These are phyloP conservation scores for Petunia axillaris DNA, from an alignment of 257 asterid species.

Conservation along the genomic window DNA sequence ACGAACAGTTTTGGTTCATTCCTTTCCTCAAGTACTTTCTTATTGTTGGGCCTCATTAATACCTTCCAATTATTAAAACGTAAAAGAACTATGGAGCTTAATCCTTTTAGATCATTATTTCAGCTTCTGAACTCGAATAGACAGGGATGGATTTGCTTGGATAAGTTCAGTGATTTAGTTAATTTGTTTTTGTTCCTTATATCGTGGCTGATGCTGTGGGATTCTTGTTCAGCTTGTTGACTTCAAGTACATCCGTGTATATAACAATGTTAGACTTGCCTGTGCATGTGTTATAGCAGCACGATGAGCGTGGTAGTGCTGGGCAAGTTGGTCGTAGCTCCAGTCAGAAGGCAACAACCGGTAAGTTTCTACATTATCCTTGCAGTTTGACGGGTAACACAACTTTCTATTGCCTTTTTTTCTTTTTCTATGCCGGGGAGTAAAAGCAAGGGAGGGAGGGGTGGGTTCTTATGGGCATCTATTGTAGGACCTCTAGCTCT, in stretches of 20 bases:
- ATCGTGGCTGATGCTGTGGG: constrained; percentile 45
- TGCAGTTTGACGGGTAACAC: not conserved
- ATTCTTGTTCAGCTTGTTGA: constrained; percentile 60
- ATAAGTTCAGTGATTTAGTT: constrained; percentile 20
- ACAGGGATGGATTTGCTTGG: not conserved
- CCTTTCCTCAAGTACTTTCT: not conserved
- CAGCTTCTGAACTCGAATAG: not conserved
- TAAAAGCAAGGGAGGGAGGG: not conserved
- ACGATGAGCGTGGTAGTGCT: constrained; percentile 75
- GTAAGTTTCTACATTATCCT: constrained; percentile 41
- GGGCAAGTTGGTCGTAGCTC: constrained; percentile 70
- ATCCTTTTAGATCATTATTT: not conserved
- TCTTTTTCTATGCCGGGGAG: not conserved
- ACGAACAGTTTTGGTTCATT: not conserved
- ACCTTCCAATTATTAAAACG: not conserved
- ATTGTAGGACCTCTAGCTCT: not conserved
- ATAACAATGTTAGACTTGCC: constrained; percentile 86
- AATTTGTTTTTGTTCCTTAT: constrained; percentile 25
- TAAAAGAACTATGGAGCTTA: not conserved
- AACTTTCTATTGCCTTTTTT: not conserved
- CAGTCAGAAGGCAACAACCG: constrained; percentile 54
- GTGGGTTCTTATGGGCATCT: not conserved
- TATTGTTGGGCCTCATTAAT: not conserved
- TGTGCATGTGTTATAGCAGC: constrained; percentile 94
- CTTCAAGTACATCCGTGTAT: constrained; percentile 56